Evolutionary conservation across 768 basidiomycete genomes (phyloP), one percentile per base, ranked within the genome.

Genomic region (Suillus subaureus): DNA sequence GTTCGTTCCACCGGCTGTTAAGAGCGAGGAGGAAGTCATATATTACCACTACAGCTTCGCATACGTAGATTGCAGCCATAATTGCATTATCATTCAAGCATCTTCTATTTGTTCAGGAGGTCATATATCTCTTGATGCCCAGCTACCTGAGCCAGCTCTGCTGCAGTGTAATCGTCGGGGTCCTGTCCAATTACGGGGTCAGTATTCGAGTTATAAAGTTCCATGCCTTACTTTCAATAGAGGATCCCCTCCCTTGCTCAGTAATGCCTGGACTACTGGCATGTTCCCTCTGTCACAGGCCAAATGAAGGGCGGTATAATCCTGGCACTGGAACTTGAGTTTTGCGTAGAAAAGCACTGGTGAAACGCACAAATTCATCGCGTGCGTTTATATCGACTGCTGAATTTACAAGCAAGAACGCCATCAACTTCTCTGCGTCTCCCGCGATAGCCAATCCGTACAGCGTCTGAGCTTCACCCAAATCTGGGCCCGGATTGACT

Each of bases 261-360:
- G 73, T 47, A 97, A 76, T 6, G 88, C 64, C 68, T 82, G 77
- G 2, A 91, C 90, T 3, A 85, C 78, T 0, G 81, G 79, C 8
- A 80, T 63, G 70, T 88, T 83, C 1, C 96, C 96, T 71, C 95
- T 82, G 75, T 97, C 96, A 33, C 89, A 87, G 6, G 96, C 95
- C 0, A 96, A 82, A 70, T 97, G 96, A 23, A 97, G 77, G 9
- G 95, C 84, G 0, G 94, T 93, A 74, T 94, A 95, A 42, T 93
- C 95, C 96, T 97, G 71, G 23, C 56, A 61, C 63, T 16, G 37
- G 45, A 40, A 65, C 62, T 52, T 63, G 23, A 61, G 60, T 63
- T 45, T 49, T 33, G 52, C n/a, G 35, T 21, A 54, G 21, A 54
- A 18, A 67, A 28, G 16, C 28, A 26, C 43, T n/a, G 21, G 26